phyloP scores from a whole-genome alignment of 805 yeast genomes.

The Starmerella khaoyaiensis region DNA sequence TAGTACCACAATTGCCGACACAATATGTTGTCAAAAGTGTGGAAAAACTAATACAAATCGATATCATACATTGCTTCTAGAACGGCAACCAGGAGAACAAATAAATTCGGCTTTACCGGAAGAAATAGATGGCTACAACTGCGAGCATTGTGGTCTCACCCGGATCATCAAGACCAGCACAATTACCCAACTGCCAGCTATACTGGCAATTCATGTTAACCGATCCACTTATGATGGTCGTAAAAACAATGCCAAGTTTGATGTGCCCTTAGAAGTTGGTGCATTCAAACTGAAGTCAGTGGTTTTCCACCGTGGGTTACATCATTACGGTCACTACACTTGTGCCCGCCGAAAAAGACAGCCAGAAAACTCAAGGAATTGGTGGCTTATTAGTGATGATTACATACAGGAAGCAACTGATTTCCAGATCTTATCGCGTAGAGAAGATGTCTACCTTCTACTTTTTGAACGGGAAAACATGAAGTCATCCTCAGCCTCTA shows the following conservation, averaged over 20 bases:
- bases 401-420: conserved; percentile 47
- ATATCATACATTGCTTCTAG: conserved; percentile 58
- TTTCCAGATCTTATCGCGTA: conserved; percentile 50
- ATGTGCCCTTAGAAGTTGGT: conserved; percentile 37
- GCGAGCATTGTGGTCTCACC: conserved; percentile 54
- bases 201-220: conserved; percentile 71
- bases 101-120: conserved; percentile 49
- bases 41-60: conserved; percentile 45
- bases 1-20: conserved; percentile 50
- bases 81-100: conserved; percentile 38
- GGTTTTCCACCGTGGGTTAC: conserved; percentile 80
- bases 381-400: conserved; percentile 80
- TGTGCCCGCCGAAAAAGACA: conserved; percentile 45
- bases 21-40: conserved; percentile 59
- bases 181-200: conserved; percentile 52
- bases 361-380: conserved; percentile 28
- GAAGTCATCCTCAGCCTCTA: background rate
- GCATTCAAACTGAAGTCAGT: conserved; percentile 55
- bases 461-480: conserved; percentile 45
- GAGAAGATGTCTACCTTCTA: conserved; percentile 70
- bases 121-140: conserved; percentile 60
- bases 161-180: conserved; percentile 52
- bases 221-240: conserved; percentile 46
- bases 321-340: conserved; percentile 80
- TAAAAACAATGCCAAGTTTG: conserved; percentile 63